phyloP scores from a whole-genome alignment of 495 filamentous ascomycete genomes.

The Thozetella sp. region DNA sequence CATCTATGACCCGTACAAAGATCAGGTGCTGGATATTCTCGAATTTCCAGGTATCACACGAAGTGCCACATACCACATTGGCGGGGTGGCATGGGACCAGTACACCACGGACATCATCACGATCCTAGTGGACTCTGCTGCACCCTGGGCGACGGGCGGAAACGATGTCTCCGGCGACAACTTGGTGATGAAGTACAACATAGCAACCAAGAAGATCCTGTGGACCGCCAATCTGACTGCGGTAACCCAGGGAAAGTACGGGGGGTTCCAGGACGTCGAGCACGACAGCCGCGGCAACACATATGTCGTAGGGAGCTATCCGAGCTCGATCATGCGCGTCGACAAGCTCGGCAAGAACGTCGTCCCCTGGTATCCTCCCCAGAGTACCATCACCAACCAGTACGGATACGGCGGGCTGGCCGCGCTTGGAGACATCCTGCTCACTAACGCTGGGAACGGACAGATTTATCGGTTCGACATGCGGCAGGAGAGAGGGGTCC shows the following conservation, averaged over 20 bases:
- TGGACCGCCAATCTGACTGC: slow-evolving; percentile 30
- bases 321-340: slow-evolving; percentile 24
- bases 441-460: slow-evolving; percentile 26
- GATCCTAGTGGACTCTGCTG: slow-evolving; percentile 28
- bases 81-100: slow-evolving; percentile 33
- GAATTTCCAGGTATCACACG: slow-evolving; percentile 26
- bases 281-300: slow-evolving; percentile 28
- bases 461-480: slow-evolving; percentile 30
- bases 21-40: slow-evolving; percentile 18
- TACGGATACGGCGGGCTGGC: slow-evolving; percentile 28
- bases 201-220: slow-evolving; percentile 8
- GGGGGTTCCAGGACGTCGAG: slow-evolving; percentile 33
- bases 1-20: slow-evolving; percentile 32
- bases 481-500: slow-evolving; percentile 15
- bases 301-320: slow-evolving; percentile 32
- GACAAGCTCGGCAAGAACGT: slow-evolving; percentile 21
- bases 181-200: slow-evolving; percentile 23
- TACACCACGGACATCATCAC: slow-evolving; percentile 23
- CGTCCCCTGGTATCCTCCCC: slow-evolving; percentile 25
- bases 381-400: slow-evolving; percentile 12
- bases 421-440: slow-evolving; percentile 23
- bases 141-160: slow-evolving; percentile 24
- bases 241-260: slow-evolving; percentile 20
- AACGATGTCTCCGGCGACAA: slow-evolving; percentile 25
- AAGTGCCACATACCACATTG: slow-evolving; percentile 27